These are phyloP conservation scores for Aaosphaeria arxii DNA, from an alignment of 2,329 filamentous ascomycete species.

Conservation along the genomic window DNA sequence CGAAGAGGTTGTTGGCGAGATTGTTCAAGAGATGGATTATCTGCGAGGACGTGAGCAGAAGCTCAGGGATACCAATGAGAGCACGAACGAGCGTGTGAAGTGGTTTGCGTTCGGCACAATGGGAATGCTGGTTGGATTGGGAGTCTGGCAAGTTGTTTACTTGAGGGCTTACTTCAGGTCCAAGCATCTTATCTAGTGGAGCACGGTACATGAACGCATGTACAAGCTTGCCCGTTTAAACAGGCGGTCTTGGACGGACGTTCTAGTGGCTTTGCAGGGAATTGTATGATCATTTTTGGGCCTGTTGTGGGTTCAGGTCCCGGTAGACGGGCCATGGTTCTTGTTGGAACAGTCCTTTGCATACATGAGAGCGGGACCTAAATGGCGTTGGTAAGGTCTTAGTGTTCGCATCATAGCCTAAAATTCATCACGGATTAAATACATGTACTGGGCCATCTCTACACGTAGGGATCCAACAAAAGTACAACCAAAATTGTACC, in stretches of 20 bases:
- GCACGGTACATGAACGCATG: constrained; percentile 21
- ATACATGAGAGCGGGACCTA: too few relatives aligned
- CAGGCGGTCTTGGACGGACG: background rate
- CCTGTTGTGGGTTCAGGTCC: too few relatives aligned
- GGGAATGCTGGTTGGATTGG: constrained; percentile 82
- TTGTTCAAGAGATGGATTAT: constrained; percentile 96
- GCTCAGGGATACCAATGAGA: constrained; percentile 97
- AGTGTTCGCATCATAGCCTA: too few relatives aligned
- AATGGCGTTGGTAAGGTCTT: too few relatives aligned
- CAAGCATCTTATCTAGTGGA: constrained; percentile 48
- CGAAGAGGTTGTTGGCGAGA: constrained; percentile 84
- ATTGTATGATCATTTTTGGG: background rate
- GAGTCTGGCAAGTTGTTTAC: constrained; percentile 97
- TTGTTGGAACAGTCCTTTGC: too few relatives aligned
- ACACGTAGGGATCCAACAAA: too few relatives aligned
- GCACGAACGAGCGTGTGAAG: constrained; percentile 97
- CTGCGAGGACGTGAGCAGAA: constrained; percentile 86
- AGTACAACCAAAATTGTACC: too few relatives aligned
- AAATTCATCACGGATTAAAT: too few relatives aligned
- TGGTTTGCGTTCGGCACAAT: constrained; percentile 97
- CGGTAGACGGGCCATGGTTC: too few relatives aligned
- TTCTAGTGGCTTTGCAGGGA: background rate
- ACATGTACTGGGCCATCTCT: too few relatives aligned
- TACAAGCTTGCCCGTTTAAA: constrained; percentile 1
- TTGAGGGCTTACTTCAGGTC: constrained; percentile 85